These are phyloP conservation scores for Heritiera littoralis DNA, from an alignment of 345 rosid species.

Conservation along the genomic window DNA sequence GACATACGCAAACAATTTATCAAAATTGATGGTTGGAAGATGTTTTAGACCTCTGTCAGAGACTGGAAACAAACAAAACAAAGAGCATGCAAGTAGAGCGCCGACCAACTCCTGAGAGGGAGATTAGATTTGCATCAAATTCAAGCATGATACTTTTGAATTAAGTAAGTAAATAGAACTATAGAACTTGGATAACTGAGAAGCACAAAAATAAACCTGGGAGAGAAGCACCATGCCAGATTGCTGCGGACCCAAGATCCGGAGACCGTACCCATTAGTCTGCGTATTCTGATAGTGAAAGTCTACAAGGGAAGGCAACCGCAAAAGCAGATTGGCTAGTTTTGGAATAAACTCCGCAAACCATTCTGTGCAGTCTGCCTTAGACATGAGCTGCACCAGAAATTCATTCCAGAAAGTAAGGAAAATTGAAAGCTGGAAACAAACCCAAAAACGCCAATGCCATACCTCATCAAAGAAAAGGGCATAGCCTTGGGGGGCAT, in stretches of 20 bases:
- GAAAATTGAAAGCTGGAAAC: neutral
- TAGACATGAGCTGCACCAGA: conserved; percentile 47
- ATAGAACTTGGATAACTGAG: neutral
- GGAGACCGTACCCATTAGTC: conserved; percentile 46
- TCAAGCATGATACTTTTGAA: neutral
- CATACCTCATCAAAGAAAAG: conserved; percentile 71
- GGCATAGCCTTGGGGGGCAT: conserved; percentile 54
- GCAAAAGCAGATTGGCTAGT: conserved; percentile 62
- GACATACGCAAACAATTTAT: conserved; percentile 80
- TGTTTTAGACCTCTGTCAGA: conserved; percentile 51
- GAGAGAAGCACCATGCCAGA: conserved; percentile 74
- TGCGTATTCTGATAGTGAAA: conserved; percentile 60
- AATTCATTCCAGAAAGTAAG: neutral
- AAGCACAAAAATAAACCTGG: conserved; percentile 49
- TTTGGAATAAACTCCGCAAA: conserved; percentile 63
- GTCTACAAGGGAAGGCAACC: conserved; percentile 64
- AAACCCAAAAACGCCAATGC: neutral
- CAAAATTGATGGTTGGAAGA: conserved; percentile 85
- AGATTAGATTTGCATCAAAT: conserved; percentile 10
- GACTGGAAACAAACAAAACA: conserved; percentile 83
- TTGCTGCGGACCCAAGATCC: conserved; percentile 60
- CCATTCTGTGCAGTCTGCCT: conserved; percentile 59
- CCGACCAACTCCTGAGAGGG: conserved; percentile 76
- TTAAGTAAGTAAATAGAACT: neutral
- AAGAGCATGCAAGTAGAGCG: conserved; percentile 80